Evolutionary conservation across 805 yeast genomes (phyloP), one percentile per base, ranked within the genome.

Genomic region (Pichia nanzhaoensis): DNA sequence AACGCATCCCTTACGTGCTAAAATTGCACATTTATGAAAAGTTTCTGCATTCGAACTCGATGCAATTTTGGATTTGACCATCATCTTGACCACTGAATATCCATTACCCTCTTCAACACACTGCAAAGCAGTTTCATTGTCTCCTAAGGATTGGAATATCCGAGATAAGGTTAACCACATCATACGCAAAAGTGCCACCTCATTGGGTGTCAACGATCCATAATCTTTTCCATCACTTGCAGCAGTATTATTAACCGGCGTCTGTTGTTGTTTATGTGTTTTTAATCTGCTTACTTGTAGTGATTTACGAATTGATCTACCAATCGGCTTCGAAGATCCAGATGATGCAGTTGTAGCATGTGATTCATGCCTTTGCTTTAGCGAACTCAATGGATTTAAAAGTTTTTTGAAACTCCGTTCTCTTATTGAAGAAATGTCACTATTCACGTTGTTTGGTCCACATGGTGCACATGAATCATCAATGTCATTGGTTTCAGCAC

Each of bases 151-250:
- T 54, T 75, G 65, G 57, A 86, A 88, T 22, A 87, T 64, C 32
- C 73, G 71, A 0, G 88, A 73, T 0, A 86, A 72, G 76, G 88
- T 77, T 41, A 89, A 59, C 96, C 96, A 89, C 20, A 86, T 56
- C 30, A 70, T 69, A 54, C 81, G 87, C 38, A 80, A 57, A 9
- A 78, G 55, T 20, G 54, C 59, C 38, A 66, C 63, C 36, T 71
- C 77, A 10, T 37, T 28, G 10, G 35, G 35, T 5, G 41, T 39
- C 5, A 39, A 16, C 4, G 41, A 39, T 13, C 35, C 41, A 21
- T 24, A 24, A 10, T 24, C 28, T 24, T 24, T 24, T 10, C 10
- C 10, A 6, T 24, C 10, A 10, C 18, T 18, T 10, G 31, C 9
- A 18, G 31, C 21, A 17, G 9, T 22, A 22, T 33, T 3, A 3